phyloP scores from a whole-genome alignment of 1,139 yeast genomes.

The Kluyveromyces marxianus region DNA sequence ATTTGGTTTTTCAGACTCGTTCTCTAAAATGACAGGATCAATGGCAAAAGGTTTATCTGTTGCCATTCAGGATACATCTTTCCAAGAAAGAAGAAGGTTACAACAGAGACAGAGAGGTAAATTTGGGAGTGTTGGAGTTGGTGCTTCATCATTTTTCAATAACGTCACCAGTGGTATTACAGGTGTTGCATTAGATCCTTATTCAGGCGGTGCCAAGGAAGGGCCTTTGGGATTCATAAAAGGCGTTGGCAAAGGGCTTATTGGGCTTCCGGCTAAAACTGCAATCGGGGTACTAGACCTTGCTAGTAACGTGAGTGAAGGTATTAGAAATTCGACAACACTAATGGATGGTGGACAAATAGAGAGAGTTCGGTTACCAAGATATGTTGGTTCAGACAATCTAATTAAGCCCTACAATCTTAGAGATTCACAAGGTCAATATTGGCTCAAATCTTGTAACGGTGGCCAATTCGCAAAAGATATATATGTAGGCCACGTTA shows the following conservation, averaged over 20 bases:
- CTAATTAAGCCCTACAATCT: conserved; percentile 68
- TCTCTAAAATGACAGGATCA: conserved; percentile 89
- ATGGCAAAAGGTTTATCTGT: conserved; percentile 89
- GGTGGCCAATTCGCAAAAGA: conserved; percentile 74
- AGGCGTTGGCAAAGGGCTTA: conserved; percentile 90
- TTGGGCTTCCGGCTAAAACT: conserved; percentile 93
- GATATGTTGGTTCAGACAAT: conserved; percentile 56
- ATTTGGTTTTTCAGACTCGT: conserved; percentile 88
- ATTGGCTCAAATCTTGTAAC: conserved; percentile 76
- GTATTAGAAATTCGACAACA: conserved; percentile 87
- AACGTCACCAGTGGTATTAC: conserved; percentile 82
- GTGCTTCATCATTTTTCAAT: conserved; percentile 84
- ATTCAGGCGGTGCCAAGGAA: conserved; percentile 75
- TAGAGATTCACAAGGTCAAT: conserved; percentile 90
- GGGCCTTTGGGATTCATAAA: conserved; percentile 90
- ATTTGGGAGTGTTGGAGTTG: conserved; percentile 76
- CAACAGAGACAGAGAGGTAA: conserved; percentile 73
- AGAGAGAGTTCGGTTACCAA: conserved; percentile 74
- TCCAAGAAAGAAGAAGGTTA: conserved; percentile 73
- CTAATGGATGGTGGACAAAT: conserved; percentile 78
- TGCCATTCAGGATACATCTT: conserved; percentile 79
- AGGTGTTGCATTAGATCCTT: conserved; percentile 87
- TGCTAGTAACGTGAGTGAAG: conserved; percentile 90
- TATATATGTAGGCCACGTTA: conserved; percentile 75
- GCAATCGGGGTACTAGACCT: conserved; percentile 92